A percentile compares a stretch with the other conserved stretches of the same genome.
These are phyloP conservation scores for Bathelium albidoporum DNA, from an alignment of 495 filamentous ascomycete species.

Conservation along the genomic window DNA sequence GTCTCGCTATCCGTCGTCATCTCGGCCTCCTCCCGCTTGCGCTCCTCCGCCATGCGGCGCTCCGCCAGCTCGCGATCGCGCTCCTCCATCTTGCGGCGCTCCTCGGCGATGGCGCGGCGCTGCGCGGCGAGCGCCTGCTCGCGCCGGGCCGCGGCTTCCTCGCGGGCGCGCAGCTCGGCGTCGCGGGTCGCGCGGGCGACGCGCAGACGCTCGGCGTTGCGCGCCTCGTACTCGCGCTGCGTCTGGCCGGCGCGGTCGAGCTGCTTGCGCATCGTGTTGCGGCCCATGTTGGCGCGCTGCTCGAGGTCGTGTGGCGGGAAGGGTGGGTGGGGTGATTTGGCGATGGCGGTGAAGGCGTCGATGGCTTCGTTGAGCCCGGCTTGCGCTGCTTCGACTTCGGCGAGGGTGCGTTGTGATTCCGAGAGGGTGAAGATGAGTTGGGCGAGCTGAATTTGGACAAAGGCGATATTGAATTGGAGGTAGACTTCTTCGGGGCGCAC, in stretches of 20 bases:
- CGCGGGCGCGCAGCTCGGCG: conserved; percentile 60
- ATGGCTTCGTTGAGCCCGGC: conserved; percentile 88
- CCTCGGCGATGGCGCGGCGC: conserved; percentile 67
- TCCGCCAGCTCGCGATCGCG: conserved; percentile 61
- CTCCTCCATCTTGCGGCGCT: conserved; percentile 68
- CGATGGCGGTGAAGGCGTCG: conserved; percentile 67
- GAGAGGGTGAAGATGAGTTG: conserved; percentile 62
- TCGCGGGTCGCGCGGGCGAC: conserved; percentile 67
- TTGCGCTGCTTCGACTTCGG: conserved; percentile 66
- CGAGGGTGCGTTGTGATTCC: conserved; percentile 64
- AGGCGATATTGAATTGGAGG: conserved; percentile 95
- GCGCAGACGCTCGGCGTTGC: conserved; percentile 74
- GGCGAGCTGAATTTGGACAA: conserved; percentile 89
- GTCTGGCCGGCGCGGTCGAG: conserved; percentile 71
- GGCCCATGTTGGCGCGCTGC: conserved; percentile 91
- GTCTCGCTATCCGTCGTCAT: conserved; percentile 71
- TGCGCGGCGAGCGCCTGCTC: conserved; percentile 58
- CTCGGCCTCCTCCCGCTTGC: conserved; percentile 53
- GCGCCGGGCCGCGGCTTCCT: conserved; percentile 56
- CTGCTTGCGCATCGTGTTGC: conserved; percentile 85
- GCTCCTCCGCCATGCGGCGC: conserved; percentile 62
- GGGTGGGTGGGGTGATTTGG: conserved; percentile 70
- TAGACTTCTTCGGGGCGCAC: conserved; percentile 74
- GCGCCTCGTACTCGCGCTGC: conserved; percentile 86
- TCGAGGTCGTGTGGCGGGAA: conserved; percentile 86